Evolutionary conservation across 2,329 filamentous ascomycete species (phyloP).

Genomic region (Curvularia eragrostidis): DNA sequence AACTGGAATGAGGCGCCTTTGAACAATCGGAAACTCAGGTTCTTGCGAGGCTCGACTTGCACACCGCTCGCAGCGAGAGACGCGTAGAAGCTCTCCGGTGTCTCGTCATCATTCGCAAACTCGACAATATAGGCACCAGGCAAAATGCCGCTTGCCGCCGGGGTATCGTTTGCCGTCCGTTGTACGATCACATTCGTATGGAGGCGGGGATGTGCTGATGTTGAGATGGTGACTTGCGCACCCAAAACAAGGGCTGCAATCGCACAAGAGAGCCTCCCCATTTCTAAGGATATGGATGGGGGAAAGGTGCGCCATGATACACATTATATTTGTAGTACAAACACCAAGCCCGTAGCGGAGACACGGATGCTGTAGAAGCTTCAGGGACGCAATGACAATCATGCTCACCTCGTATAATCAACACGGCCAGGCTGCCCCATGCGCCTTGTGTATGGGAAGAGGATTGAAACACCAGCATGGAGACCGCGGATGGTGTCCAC

Average conservation of each 20-base stretch:
- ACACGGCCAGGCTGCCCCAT: slow-evolving; percentile 3
- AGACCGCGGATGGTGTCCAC: slow-evolving; percentile 7
- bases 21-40: slow-evolving; percentile 28
- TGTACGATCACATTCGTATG: slow-evolving; percentile 1
- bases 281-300: neutral
- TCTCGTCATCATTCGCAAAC: slow-evolving; percentile 21
- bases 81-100: slow-evolving; percentile 20
- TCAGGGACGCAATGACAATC: neutral
- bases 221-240: slow-evolving; percentile 6
- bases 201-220: neutral
- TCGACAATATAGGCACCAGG: slow-evolving; percentile 27
- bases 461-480: slow-evolving; percentile 8
- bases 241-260: slow-evolving; percentile 12
- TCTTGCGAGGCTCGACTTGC: slow-evolving; percentile 20
- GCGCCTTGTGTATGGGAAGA: neutral
- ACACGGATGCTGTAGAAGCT: neutral
- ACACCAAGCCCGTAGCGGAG: slow-evolving; percentile 7
- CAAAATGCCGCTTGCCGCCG: slow-evolving; percentile 1
- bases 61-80: slow-evolving; percentile 19
- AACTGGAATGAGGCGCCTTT: slow-evolving; percentile 28
- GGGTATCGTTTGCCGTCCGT: slow-evolving; percentile 1
- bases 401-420: slow-evolving; percentile 10
- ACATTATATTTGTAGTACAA: slow-evolving; percentile 10
- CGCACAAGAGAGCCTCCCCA: slow-evolving; percentile 6
- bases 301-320: neutral